Evolutionary conservation across 345 rosid genomes (phyloP), one percentile per base, ranked within the genome.

Genomic region (Populus pruinosa): DNA sequence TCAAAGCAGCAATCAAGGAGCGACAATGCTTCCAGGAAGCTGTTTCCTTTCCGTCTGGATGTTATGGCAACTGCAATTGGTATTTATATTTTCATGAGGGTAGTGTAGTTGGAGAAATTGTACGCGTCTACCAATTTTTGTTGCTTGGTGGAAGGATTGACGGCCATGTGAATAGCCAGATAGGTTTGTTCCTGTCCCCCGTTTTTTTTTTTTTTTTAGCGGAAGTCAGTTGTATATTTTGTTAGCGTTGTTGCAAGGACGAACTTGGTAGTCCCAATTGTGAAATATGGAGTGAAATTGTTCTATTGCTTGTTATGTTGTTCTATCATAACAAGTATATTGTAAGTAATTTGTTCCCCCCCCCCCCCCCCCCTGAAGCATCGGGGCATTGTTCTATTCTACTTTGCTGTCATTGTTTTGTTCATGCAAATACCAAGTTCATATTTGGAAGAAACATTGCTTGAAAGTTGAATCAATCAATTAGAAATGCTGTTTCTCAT

Each of bases 61-160:
- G 47, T n/a, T 25, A n/a, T 38, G 77, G 69, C 69, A 33, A 50
- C 44, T 25, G 38, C 6, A 27, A 65, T 18, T 56, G 68, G 36
- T 49, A 20, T 29, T n/a, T 69, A 23, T 47, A 17, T 33, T 17
- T 17, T 17, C 36, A 47, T 41, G 67, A 66, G 59, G 47, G 68
- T 64, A 79, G 67, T 23, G 14, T 8, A 74, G 72, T 16, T 67
- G 76, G 71, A 41, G 72, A 53, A 76, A 56, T 21, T 43, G 56
- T 72, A 69, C 67, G 43, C 33, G 73, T 74, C 86, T 76, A 69
- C 82, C 83, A 78, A 77, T 76, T 82, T 86, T 82, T 79, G 78
- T 76, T 68, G 61, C 81, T 74, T 67, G 83, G 81, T 69, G 82
- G 66, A 65, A 71, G 63, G 78, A 49, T 75, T 75, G 67, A 67